phyloP scores from a whole-genome alignment of 225 moss, liverwort and hornwort species.

The Asterella californica region DNA sequence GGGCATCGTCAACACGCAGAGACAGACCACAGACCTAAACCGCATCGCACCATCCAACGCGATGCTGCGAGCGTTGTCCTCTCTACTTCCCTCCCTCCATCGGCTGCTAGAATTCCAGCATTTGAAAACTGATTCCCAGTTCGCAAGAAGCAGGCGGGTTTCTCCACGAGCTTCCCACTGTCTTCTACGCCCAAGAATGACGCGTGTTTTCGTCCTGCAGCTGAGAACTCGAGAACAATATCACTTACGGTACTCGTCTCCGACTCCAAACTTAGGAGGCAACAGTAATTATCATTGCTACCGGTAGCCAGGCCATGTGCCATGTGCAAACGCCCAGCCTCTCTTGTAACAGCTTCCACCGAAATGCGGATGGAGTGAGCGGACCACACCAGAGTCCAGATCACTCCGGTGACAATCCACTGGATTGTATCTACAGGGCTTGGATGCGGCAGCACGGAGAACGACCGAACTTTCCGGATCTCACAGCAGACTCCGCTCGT shows the following conservation, averaged over 20 bases:
- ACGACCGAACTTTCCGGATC: slow-evolving; percentile 1
- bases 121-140: neutral
- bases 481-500: neutral
- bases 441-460: neutral
- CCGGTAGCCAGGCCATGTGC: neutral
- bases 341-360: neutral
- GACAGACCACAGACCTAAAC: neutral
- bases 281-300: neutral
- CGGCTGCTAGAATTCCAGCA: neutral
- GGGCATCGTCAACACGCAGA: neutral
- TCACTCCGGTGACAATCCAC: neutral
- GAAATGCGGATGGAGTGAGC: neutral
- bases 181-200: neutral
- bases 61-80: neutral
- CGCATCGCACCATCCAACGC: neutral
- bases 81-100: neutral
- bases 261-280: slow-evolving; percentile 4
- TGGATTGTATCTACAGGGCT: neutral
- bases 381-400: neutral
- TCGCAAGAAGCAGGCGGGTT: neutral
- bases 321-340: neutral
- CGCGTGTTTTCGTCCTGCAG: neutral
- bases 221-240: neutral
- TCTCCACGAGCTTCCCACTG: neutral
- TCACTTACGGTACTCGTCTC: neutral